Evolutionary conservation across 768 basidiomycete species (phyloP), one percentile per base, ranked within the genome.

Genomic region (Suillus americanus): DNA sequence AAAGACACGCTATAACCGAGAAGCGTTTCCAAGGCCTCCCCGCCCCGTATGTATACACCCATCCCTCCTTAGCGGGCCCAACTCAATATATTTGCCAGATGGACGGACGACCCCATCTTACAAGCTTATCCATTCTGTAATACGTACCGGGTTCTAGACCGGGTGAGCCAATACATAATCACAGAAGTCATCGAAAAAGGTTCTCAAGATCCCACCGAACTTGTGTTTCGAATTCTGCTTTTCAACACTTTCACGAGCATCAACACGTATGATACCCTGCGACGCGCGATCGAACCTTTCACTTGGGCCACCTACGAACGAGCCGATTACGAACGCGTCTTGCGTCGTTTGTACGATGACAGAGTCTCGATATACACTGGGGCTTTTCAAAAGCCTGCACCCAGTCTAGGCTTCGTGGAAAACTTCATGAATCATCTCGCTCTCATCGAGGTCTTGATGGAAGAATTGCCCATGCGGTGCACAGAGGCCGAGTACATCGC

Each of bases 191-290:
- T 93, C 66, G 82, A 88, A 68, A 84, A 85, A 69, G 91, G 91
- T 45, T 79, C 85, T 3, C 87, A 88, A 68, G 75, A 79, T 37
- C 81, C 83, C 25, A 75, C 76, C 16, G 92, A 94, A 73, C 73
- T 91, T 61, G 82, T 85, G 28, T 94, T 94, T 68, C 88, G 92
- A 53, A 82, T 93, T 63, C 67, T 84, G 64, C 79, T 94, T 46
- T 94, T 90, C 80, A 89, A 88, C 69, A 79, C 79, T 14, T 94
- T 89, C 78, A 90, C 88, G 67, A 86, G 77, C 68, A 86, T 89
- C 51, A 84, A 84, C 64, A 93, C 92, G 10, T 94, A 89, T 85
- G 83, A 90, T 72, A 75, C 82, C 20, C 78, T 94, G 33, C 77
- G 78, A 56, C 63, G 74, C 10, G 72, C 82, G 3, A 78, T 92